These are phyloP conservation scores for Fallopia convolvulus DNA, from an alignment of 148 eudicot genomes.

Conservation along the genomic window DNA sequence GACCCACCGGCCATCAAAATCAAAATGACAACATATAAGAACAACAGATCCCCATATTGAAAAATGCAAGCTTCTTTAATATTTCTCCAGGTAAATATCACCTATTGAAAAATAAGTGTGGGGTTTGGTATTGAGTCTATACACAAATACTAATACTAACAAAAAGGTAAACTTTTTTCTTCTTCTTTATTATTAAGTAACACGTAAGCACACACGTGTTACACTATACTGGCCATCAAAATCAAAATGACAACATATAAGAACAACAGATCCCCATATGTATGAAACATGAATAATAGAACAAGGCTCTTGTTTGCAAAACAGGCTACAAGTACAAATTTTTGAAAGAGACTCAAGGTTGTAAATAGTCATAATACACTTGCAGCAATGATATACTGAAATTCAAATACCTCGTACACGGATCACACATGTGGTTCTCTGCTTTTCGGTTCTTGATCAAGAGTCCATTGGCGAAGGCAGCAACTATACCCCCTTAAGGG, in stretches of 20 bases:
- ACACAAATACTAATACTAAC: too few relatives aligned
- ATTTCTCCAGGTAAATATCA: too few relatives aligned
- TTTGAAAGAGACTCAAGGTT: background rate
- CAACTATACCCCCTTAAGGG: background rate
- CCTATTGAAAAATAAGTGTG: too few relatives aligned
- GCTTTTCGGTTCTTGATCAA: constrained; percentile 3
- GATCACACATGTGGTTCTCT: constrained; percentile 6
- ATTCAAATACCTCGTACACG: constrained; percentile 1
- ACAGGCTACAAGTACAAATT: background rate
- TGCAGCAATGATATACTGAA: background rate
- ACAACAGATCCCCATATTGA: background rate
- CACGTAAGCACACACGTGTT: background rate
- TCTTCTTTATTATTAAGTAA: background rate
- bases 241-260: background rate
- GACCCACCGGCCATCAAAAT: background rate
- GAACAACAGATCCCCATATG: background rate
- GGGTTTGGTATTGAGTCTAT: too few relatives aligned
- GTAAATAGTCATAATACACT: background rate
- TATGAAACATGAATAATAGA: background rate
- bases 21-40: background rate
- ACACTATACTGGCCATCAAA: background rate
- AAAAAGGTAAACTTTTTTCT: background rate
- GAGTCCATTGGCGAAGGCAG: constrained; percentile 3
- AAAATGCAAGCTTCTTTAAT: too few relatives aligned
- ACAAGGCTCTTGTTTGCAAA: background rate